phyloP scores from a whole-genome alignment of 768 basidiomycete species.

The Tylopilus balloui region DNA sequence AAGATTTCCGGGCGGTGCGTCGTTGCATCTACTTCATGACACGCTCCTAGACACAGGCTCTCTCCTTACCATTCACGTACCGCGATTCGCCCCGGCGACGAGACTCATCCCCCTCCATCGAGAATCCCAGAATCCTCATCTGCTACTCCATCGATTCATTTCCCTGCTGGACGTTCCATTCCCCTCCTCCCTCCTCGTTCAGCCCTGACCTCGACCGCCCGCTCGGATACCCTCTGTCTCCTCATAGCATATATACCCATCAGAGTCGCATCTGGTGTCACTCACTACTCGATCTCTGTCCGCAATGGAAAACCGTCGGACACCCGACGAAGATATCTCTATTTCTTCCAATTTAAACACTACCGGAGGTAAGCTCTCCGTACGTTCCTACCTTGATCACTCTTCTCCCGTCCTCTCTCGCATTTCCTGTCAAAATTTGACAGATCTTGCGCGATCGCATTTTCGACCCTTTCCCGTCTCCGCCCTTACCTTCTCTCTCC shows the following conservation, averaged over 20 bases:
- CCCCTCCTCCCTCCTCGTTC: neutral
- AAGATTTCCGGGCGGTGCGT: neutral
- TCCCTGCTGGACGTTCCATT: neutral
- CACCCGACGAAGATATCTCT: conserved; percentile 9
- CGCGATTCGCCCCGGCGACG: conserved; percentile 9
- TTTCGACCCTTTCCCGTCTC: neutral
- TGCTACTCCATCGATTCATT: neutral
- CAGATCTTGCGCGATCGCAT: conserved; percentile 16
- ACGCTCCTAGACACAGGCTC: neutral
- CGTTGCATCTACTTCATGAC: neutral
- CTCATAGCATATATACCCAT: conserved; percentile 5
- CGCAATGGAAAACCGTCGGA: conserved; percentile 26
- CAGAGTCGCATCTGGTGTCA: neutral
- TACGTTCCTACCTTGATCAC: conserved; percentile 7
- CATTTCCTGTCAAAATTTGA: conserved; percentile 7
- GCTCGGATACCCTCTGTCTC: neutral
- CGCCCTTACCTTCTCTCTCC: neutral
- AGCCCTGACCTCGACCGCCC: neutral
- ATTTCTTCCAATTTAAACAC: conserved; percentile 9
- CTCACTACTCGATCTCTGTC: neutral
- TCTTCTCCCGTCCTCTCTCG: conserved; percentile 6
- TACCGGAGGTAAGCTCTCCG: conserved; percentile 28
- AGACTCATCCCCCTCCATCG: conserved; percentile 3
- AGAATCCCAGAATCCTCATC: conserved; percentile 9
- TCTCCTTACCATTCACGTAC: conserved; percentile 4